phyloP scores from a whole-genome alignment of 192 early-diverging fungal species.

The Mortierella antarctica region DNA sequence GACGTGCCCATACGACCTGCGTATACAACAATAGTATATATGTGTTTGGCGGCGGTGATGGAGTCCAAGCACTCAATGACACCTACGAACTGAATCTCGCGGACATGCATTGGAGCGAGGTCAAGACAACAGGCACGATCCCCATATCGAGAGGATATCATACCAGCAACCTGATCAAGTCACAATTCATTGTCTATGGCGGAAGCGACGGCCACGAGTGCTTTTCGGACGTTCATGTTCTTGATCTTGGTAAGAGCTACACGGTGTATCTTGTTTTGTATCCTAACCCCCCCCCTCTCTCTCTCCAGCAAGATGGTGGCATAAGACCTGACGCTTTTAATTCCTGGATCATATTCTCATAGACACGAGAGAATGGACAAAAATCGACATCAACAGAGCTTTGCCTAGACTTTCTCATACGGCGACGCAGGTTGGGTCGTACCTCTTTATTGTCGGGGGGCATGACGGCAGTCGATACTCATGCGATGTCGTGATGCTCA shows the following conservation, averaged over 20 bases:
- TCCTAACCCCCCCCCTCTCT: too few relatives aligned
- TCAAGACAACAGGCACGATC: conserved; percentile 68
- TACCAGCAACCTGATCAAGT: conserved; percentile 82
- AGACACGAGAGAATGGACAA: conserved; percentile 67
- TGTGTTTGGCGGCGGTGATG: conserved; percentile 90
- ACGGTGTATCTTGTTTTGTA: background rate
- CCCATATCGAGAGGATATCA: conserved; percentile 89
- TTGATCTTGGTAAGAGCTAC: conserved; percentile 61
- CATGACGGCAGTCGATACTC: conserved; percentile 88
- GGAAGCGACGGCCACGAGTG: conserved; percentile 90
- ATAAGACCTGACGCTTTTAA: background rate
- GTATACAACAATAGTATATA: conserved; percentile 80
- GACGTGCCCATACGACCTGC: conserved; percentile 87
- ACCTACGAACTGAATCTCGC: conserved; percentile 67
- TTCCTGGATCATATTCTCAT: background rate
- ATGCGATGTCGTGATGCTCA: conserved; percentile 82
- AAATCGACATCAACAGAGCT: conserved; percentile 70
- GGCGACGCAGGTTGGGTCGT: conserved; percentile 88
- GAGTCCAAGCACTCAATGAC: conserved; percentile 81
- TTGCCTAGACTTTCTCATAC: conserved; percentile 84
- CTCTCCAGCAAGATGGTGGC: too few relatives aligned
- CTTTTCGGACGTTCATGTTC: conserved; percentile 74
- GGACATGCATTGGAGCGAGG: conserved; percentile 64
- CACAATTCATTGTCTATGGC: conserved; percentile 84
- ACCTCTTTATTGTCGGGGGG: conserved; percentile 87